These are phyloP conservation scores for Rhynchospora breviuscula DNA, from an alignment of 176 grass and related monocot genomes.

Conservation along the genomic window DNA sequence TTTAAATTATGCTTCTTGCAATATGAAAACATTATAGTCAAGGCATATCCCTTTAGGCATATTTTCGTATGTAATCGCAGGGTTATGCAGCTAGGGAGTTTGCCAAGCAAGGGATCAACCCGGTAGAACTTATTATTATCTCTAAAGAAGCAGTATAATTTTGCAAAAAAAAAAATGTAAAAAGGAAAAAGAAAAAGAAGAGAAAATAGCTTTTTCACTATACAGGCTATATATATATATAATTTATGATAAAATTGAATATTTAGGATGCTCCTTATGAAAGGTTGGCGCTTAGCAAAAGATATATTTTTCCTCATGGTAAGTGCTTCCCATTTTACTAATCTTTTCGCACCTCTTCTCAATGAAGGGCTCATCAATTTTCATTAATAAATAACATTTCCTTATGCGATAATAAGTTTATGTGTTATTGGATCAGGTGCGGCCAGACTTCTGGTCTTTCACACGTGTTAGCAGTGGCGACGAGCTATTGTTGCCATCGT, in stretches of 20 bases:
- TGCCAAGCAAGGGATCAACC: constrained; percentile 57
- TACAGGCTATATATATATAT: too few relatives aligned
- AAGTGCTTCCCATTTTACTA: constrained; percentile 13
- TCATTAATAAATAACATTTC: too few relatives aligned
- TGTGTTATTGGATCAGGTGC: too few relatives aligned
- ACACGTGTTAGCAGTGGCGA: constrained; percentile 83
- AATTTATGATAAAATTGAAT: constrained; percentile 2
- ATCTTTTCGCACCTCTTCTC: not conserved
- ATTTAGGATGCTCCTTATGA: constrained; percentile 93
- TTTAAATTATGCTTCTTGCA: too few relatives aligned
- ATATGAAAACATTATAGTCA: too few relatives aligned
- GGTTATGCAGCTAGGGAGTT: constrained; percentile 91
- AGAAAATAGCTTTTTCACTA: not conserved
- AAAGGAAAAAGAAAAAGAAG: too few relatives aligned
- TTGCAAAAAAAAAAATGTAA: too few relatives aligned
- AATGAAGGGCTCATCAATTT: too few relatives aligned
- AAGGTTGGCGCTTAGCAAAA: constrained; percentile 90
- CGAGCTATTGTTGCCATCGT: constrained; percentile 76
- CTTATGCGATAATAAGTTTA: too few relatives aligned
- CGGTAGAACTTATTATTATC: constrained; percentile 85
- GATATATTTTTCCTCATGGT: constrained; percentile 82
- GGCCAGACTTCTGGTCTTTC: too few relatives aligned
- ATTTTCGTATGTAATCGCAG: constrained; percentile 39
- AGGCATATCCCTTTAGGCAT: too few relatives aligned
- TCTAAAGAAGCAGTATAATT: constrained; percentile 81